These are phyloP conservation scores for Arthroderma uncinatum DNA, from an alignment of 2,329 filamentous ascomycete species.

Conservation along the genomic window DNA sequence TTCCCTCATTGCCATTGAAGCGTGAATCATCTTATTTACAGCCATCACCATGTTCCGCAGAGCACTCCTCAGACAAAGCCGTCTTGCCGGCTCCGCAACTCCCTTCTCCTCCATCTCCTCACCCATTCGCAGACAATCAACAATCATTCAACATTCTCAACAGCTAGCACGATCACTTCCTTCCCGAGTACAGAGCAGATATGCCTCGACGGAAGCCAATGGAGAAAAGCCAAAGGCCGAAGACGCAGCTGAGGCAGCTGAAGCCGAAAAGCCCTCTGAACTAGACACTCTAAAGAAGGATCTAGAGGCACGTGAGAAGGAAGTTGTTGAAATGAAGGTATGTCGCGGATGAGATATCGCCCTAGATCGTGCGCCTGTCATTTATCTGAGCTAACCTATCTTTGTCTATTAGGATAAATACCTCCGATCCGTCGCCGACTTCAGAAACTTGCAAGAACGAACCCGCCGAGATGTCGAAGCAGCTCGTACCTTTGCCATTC, in stretches of 20 bases:
- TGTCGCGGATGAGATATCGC: conserved; percentile 2
- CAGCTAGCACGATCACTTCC: conserved; percentile 24
- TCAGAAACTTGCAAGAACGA: conserved; percentile 94
- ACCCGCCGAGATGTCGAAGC: conserved; percentile 80
- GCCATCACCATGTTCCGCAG: conserved; percentile 31
- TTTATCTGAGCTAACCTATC: not conserved
- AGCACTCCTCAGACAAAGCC: conserved; percentile 33
- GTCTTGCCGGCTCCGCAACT: conserved; percentile 28
- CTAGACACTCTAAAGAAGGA: conserved; percentile 48
- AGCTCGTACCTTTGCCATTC: conserved; percentile 86
- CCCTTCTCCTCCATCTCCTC: conserved; percentile 23
- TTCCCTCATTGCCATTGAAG: not conserved
- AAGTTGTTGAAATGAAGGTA: conserved; percentile 78
- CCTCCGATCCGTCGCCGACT: conserved; percentile 86
- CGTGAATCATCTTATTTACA: not conserved
- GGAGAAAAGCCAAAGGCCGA: conserved; percentile 23
- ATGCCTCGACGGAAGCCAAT: conserved; percentile 35
- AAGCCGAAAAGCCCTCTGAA: conserved; percentile 33
- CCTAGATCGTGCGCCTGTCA: not conserved
- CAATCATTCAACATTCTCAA: conserved; percentile 24
- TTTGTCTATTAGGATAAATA: conserved; percentile 64
- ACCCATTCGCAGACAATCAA: conserved; percentile 26
- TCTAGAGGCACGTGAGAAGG: conserved; percentile 60
- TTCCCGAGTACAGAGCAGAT: conserved; percentile 26
- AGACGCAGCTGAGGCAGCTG: conserved; percentile 32